These are phyloP conservation scores for Yarrowia porcina DNA, from an alignment of 805 yeast genomes.

Conservation along the genomic window DNA sequence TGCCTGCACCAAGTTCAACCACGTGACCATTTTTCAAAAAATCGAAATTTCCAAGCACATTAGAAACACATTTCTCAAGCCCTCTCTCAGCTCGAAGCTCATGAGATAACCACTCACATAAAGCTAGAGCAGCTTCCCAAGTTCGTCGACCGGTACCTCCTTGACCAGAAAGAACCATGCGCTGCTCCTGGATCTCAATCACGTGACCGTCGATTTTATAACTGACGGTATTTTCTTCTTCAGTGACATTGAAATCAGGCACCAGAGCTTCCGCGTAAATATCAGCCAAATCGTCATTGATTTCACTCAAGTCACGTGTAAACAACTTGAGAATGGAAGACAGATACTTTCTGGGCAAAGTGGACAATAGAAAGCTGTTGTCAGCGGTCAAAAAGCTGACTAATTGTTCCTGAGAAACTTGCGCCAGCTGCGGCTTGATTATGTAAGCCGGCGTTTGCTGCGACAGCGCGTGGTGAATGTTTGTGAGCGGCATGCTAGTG, in stretches of 20 bases:
- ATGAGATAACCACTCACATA: constrained; percentile 50
- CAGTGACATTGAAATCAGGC: background rate
- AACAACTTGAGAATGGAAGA: background rate
- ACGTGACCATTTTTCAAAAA: constrained; percentile 33
- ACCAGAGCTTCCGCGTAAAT: constrained; percentile 15
- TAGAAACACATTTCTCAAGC: background rate
- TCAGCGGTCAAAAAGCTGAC: background rate
- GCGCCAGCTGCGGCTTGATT: constrained; percentile 9
- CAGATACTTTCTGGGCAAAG: constrained; percentile 1
- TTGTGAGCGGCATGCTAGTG: background rate
- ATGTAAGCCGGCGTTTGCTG: constrained; percentile 21
- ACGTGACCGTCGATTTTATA: background rate
- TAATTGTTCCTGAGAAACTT: background rate
- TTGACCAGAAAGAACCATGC: constrained; percentile 34
- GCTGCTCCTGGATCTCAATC: constrained; percentile 32
- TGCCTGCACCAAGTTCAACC: constrained; percentile 84
- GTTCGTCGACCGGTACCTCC: constrained; percentile 89
- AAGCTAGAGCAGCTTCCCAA: constrained; percentile 85
- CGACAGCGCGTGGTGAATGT: constrained; percentile 7
- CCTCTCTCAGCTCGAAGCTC: background rate
- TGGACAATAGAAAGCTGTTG: background rate
- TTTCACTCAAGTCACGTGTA: background rate
- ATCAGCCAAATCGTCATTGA: constrained; percentile 16
- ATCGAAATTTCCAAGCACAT: background rate
- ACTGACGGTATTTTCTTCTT: background rate